Percentiles rank a stretch among this genome's conserved stretches.
phyloP scores from a whole-genome alignment of 441 rosid genomes.

The Hypseocharis bilobata region DNA sequence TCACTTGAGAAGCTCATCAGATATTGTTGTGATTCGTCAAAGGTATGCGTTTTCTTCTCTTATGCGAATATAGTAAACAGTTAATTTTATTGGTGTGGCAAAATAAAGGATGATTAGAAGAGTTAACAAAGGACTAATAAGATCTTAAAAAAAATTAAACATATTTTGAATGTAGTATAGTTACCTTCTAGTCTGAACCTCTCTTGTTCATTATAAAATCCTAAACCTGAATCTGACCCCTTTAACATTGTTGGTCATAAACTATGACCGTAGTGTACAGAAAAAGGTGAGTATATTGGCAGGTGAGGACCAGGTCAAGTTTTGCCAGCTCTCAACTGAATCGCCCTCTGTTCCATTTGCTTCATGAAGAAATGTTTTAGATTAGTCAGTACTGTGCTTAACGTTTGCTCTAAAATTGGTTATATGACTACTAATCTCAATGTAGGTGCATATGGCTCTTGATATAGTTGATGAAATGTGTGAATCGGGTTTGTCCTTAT shows the following conservation, averaged over 20 bases:
- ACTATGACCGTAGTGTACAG: too few species aligned
- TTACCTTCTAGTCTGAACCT: neutral
- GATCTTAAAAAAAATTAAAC: neutral
- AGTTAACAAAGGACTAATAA: neutral
- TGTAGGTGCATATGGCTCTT: slow-evolving; percentile 68
- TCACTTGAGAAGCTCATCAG: slow-evolving; percentile 51
- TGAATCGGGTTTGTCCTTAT: slow-evolving; percentile 41
- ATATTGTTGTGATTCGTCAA: slow-evolving; percentile 36
- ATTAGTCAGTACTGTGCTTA: neutral
- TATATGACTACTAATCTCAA: slow-evolving; percentile 16
- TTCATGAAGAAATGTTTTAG: neutral
- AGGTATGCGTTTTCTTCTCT: slow-evolving; percentile 35
- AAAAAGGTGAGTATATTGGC: too few species aligned
- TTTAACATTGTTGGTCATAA: too few species aligned
- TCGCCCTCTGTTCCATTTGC: neutral
- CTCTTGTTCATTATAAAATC: too few species aligned
- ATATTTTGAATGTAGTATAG: neutral
- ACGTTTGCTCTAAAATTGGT: slow-evolving; percentile 9
- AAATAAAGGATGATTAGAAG: neutral
- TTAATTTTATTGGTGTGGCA: neutral
- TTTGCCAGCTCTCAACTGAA: too few species aligned
- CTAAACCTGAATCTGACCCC: too few species aligned
- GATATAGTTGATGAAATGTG: slow-evolving; percentile 56
- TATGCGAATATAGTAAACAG: neutral
- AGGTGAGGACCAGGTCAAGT: too few species aligned